Conservation (phyloP, 305 asterid species). For the Fraxinus sp. region DNA sequence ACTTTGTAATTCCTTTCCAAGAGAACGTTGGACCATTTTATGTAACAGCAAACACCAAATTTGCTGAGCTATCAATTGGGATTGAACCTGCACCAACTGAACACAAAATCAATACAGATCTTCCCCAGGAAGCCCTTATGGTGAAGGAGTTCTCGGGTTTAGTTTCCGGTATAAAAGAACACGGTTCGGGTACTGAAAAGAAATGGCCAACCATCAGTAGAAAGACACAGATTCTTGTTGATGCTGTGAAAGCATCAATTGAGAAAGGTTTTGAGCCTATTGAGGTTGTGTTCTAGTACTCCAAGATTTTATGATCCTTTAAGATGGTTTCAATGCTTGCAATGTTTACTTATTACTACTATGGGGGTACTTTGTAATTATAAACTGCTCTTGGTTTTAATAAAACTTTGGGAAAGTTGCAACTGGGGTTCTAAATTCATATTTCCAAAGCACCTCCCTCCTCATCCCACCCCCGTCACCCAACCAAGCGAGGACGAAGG, state of each 20-base stretch:
- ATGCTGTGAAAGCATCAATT: slow-evolving; percentile 74
- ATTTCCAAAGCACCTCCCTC: too few species aligned
- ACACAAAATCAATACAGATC: slow-evolving; percentile 49
- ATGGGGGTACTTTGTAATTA: background rate
- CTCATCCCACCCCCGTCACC: too few species aligned
- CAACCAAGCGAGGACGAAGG: too few species aligned
- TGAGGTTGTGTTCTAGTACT: slow-evolving; percentile 32
- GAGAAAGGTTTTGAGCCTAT: slow-evolving; percentile 55
- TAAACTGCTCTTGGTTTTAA: background rate
- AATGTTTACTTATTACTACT: background rate
- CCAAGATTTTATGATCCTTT: background rate
- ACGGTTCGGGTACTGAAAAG: slow-evolving; percentile 57
- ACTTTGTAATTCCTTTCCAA: slow-evolving; percentile 55
- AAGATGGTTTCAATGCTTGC: background rate
- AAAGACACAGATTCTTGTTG: slow-evolving; percentile 72
- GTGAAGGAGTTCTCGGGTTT: slow-evolving; percentile 61
- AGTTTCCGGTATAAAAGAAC: slow-evolving; percentile 43
- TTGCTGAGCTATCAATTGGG: slow-evolving; percentile 43
- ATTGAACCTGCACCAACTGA: slow-evolving; percentile 56
- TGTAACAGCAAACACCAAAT: slow-evolving; percentile 42
- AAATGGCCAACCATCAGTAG: slow-evolving; percentile 68
- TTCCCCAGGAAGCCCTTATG: slow-evolving; percentile 88
- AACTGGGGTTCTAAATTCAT: background rate
- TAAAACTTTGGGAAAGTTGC: background rate
- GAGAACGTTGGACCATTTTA: slow-evolving; percentile 46